A percentile compares a stretch with the other conserved stretches of the same genome.
phyloP scores from a whole-genome alignment of 1,139 yeast species.

The Saccharomyces pastorianus region DNA sequence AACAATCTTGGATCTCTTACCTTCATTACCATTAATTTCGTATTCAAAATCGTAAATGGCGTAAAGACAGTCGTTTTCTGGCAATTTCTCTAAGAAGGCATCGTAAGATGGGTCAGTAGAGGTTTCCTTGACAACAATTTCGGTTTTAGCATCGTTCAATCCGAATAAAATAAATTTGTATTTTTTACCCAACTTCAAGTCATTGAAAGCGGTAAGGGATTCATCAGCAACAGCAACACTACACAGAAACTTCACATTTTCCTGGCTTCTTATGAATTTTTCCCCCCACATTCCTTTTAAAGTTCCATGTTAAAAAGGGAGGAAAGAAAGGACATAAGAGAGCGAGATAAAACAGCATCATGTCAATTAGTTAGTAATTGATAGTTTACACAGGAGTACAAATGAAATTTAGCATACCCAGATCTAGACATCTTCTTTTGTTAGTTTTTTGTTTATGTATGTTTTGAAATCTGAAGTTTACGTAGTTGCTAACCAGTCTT shows the following conservation, averaged over 20 bases:
- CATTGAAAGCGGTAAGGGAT: conserved; percentile 87
- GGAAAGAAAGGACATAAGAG: conserved; percentile 2
- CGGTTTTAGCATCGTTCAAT: conserved; percentile 77
- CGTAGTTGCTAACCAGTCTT: background rate
- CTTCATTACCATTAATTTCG: conserved; percentile 83
- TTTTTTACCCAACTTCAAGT: conserved; percentile 79
- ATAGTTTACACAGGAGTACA: background rate
- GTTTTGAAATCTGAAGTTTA: background rate
- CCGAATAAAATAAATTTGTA: conserved; percentile 73
- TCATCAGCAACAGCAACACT: conserved; percentile 95
- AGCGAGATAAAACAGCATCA: background rate
- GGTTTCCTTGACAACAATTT: conserved; percentile 82
- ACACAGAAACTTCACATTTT: conserved; percentile 2
- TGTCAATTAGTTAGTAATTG: background rate
- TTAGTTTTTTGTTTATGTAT: background rate
- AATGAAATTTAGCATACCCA: conserved; percentile 24
- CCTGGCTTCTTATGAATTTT: background rate
- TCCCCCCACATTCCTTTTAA: background rate
- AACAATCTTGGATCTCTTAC: conserved; percentile 89
- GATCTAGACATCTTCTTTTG: conserved; percentile 27
- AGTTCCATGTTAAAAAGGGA: background rate
- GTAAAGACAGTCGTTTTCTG: conserved; percentile 93
- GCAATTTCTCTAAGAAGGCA: conserved; percentile 72
- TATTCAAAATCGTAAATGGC: conserved; percentile 96
- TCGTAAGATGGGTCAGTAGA: conserved; percentile 73